Conservation (phyloP, 106 monocot species). For the Amphibolis antarctica region DNA sequence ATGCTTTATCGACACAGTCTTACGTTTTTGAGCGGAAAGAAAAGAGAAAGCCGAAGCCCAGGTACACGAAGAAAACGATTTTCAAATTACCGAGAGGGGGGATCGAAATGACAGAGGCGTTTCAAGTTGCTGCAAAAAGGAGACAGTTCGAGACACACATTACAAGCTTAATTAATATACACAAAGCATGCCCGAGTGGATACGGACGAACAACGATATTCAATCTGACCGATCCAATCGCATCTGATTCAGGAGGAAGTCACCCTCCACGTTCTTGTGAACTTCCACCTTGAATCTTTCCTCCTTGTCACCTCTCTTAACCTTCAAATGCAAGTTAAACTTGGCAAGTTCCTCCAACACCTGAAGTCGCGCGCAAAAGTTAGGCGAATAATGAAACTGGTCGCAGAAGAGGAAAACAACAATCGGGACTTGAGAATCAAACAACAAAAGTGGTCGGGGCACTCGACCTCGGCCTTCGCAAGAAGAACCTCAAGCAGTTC, state of each 20-base stretch:
- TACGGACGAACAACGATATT: too few relatives aligned
- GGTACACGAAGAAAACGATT: too few relatives aligned
- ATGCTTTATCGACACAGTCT: too few relatives aligned
- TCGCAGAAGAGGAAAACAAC: too few relatives aligned
- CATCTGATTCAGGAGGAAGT: slow-evolving; percentile 56
- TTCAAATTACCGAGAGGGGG: too few relatives aligned
- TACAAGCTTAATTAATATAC: too few relatives aligned
- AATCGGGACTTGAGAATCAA: background rate
- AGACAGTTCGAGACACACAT: too few relatives aligned
- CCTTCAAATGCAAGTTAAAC: slow-evolving; percentile 77
- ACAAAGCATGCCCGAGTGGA: too few relatives aligned
- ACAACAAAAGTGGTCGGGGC: background rate
- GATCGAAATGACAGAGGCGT: too few relatives aligned
- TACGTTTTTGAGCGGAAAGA: too few relatives aligned
- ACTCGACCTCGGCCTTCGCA: slow-evolving; percentile 63
- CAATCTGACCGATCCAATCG: slow-evolving; percentile 37
- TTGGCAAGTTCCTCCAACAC: slow-evolving; percentile 58
- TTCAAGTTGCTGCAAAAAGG: too few relatives aligned
- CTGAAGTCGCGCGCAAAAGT: slow-evolving; percentile 16
- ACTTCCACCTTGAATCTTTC: slow-evolving; percentile 86
- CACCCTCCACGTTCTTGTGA: slow-evolving; percentile 73
- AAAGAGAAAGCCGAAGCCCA: too few relatives aligned
- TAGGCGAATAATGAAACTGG: background rate
- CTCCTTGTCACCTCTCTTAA: slow-evolving; percentile 70
- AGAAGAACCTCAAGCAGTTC: slow-evolving; percentile 63